Percentiles rank a stretch among this genome's conserved stretches.
Conservation (phyloP, 2,329 filamentous ascomycete genomes). For the Teratosphaeria zuluensis region DNA sequence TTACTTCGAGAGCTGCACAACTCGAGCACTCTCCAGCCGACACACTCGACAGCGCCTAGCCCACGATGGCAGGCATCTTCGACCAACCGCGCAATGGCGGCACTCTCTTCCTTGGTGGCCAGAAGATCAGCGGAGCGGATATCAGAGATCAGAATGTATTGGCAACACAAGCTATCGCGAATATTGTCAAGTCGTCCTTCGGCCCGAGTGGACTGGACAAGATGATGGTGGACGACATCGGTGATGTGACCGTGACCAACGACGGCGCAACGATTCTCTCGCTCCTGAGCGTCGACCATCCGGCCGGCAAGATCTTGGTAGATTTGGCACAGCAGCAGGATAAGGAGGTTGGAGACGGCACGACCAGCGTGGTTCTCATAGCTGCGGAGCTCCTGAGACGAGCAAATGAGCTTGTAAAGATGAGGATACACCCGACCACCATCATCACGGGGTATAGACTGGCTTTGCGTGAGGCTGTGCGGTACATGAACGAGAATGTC, state of each 20-base stretch:
- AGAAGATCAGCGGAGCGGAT: slow-evolving; percentile 94
- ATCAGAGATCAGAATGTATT: slow-evolving; percentile 97
- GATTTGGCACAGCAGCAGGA: slow-evolving; percentile 97
- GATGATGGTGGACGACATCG: slow-evolving; percentile 99
- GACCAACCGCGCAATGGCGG: slow-evolving; percentile 86
- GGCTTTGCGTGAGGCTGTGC: slow-evolving; percentile 88
- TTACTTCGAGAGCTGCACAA: background rate
- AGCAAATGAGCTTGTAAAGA: slow-evolving; percentile 98
- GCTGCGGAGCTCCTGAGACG: slow-evolving; percentile 87
- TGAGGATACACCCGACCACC: slow-evolving; percentile 98
- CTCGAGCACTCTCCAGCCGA: background rate
- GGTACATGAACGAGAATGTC: slow-evolving; percentile 98
- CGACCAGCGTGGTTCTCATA: slow-evolving; percentile 94
- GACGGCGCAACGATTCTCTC: slow-evolving; percentile 95
- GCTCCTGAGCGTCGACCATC: slow-evolving; percentile 93
- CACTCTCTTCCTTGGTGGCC: slow-evolving; percentile 90
- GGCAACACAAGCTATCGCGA: slow-evolving; percentile 92
- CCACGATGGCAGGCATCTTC: slow-evolving; percentile 82
- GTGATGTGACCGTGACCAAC: slow-evolving; percentile 97
- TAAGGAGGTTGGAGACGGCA: slow-evolving; percentile 97
- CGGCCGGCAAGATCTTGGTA: slow-evolving; percentile 95
- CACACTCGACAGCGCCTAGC: background rate
- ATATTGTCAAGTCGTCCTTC: slow-evolving; percentile 98
- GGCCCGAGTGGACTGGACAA: slow-evolving; percentile 95
- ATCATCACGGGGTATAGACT: slow-evolving; percentile 98